Percentiles rank a stretch among this genome's conserved stretches.
Conservation (phyloP, 768 basidiomycete genomes). For the Punctularia strigosozonata region DNA sequence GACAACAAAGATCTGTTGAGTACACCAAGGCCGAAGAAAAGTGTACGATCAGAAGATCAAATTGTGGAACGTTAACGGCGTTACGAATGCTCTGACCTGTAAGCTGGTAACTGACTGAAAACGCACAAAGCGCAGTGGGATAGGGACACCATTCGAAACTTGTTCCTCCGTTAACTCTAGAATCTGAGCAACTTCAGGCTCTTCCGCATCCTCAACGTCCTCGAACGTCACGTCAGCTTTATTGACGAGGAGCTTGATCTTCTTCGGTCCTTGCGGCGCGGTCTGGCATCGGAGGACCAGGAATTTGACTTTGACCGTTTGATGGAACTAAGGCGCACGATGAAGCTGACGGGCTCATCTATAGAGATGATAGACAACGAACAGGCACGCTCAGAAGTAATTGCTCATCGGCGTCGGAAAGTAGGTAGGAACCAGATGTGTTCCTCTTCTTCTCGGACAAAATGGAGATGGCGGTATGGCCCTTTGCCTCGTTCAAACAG, state of each 20-base stretch:
- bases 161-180: conserved; percentile 39
- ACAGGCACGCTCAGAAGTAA: conserved; percentile 59
- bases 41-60: no score
- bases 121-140: conserved; percentile 50
- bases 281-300: conserved; percentile 35
- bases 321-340: conserved; percentile 42
- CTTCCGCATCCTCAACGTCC: conserved; percentile 44
- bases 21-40: no score
- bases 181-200: conserved; percentile 43
- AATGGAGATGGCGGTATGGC: conserved; percentile 42
- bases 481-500: conserved; percentile 54
- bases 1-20: conserved; percentile 56
- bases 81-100: conserved; percentile 40
- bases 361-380: conserved; percentile 14
- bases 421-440: conserved; percentile 32
- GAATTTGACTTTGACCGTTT: conserved; percentile 50
- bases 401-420: conserved; percentile 66
- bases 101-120: conserved; percentile 60
- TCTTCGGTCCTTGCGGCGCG: conserved; percentile 38
- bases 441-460: conserved; percentile 32
- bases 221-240: conserved; percentile 49
- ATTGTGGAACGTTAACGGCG: no score
- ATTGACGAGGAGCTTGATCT: conserved; percentile 54
- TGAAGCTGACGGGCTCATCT: background rate
- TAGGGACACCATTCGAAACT: conserved; percentile 31